Base-by-base conservation (phyloP, 306 rosid genomes). In the Dalbergia cultrata region DNA sequence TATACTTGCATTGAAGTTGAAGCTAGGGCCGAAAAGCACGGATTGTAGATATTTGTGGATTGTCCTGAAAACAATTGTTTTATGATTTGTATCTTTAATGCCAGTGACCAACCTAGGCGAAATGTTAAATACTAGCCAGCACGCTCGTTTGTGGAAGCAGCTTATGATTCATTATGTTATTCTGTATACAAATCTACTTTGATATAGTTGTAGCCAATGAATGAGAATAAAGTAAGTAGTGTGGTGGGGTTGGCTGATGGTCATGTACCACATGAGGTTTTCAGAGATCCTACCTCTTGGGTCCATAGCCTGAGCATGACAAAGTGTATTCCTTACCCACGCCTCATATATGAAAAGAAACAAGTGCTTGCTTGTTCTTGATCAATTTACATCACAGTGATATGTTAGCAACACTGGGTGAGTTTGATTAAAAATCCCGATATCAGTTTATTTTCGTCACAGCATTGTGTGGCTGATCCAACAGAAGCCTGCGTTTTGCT, bases 1-100 rank as follows among this genome's bases (percentile, higher is more conserved):
- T 17, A 52, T 39, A 75, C 14, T 64, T 72, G 9, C 54, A n/a
- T 58, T 57, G 45, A 31, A 35, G 41, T 84, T 43, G 47, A 43
- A 2, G 10, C 2, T 67, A 18, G 17, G 10, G 54, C 43, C 44
- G 64, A 37, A 56, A 43, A 45, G 44, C 13, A 3, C 59, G 52
- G 17, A 14, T 22, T 68, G n/a, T 8, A 13, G 58, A 75, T 52
- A 31, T 53, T 34, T 44, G 8, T 45, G 9, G 50, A 35, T 11
- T 22, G 22, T 8, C 6, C 13, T 34, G 18, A 41, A 39, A 13
- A 16, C 43, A 68, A 49, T 35, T 37, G 11, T 35, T 34, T 49
- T 19, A 69, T 57, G 69, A 11, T 21, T 21, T 44, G 37, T 34
- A 47, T 26, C 14, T 49, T 58, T 74, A 61, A 65, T 21, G 31